Evolutionary conservation across 2,329 filamentous ascomycete species (phyloP), one percentile per base, ranked within the genome.

Genomic region (Metarhizium humberi): DNA sequence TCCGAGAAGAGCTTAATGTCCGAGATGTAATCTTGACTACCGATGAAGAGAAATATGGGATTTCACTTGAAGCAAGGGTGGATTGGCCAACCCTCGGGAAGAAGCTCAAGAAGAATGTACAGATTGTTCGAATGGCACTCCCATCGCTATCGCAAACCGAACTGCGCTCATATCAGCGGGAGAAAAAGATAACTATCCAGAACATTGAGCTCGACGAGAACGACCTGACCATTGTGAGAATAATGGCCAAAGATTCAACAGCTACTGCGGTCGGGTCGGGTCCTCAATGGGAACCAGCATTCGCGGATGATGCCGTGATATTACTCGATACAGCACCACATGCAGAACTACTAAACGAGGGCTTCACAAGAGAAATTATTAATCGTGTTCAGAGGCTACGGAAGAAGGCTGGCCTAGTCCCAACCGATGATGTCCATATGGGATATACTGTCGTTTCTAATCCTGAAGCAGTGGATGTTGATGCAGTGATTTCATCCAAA

Each of bases 51-150:
- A 25, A 25, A 25, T 25, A 25, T 25, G 25, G 25, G 1, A 25
- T 25, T 25, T 25, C 25, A 1, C 25, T 25, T 25, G 25, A 25
- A 25, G 25, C 25, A 25, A 25, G 25, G 25, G 25, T 25, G 25
- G 25, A 25, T 25, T 25, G 25, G 25, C 25, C 25, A 4, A 25
- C 25, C 4, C 25, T 25, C 25, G 25, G 25, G 1, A 25, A 25
- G 25, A 25, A 25, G 25, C 79, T 95, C 62, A 94, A 92, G 78
- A 94, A 94, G 73, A 89, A 95, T 65, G 86, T 88, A 46, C 82
- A 86, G 25, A 63, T 86, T 69, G 89, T 95, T 60, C 91, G 91
- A 75, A 92, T 90, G 73, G 89, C 87, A 3, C 74, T 96, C 50
- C 89, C 90, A 13, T 78, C 74, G 40, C 75, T 96, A 45, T 86